phyloP scores from a whole-genome alignment of 768 basidiomycete genomes.

The Naganishia antarctica region DNA sequence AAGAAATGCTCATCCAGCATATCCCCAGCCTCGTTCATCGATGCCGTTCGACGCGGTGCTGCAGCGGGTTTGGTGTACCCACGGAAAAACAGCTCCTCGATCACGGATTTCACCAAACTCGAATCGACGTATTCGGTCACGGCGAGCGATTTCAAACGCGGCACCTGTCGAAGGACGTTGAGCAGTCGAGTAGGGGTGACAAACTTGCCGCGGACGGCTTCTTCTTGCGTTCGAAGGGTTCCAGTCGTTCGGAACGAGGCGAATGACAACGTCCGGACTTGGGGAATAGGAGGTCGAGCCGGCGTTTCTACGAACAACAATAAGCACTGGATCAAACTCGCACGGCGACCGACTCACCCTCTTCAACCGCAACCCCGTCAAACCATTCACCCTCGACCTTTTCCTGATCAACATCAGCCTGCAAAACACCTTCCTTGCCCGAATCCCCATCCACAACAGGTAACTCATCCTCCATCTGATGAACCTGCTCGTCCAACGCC shows the following conservation, averaged over 20 bases:
- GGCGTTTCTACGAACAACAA: not conserved
- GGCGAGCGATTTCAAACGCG: constrained; percentile 79
- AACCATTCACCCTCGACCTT: constrained; percentile 20
- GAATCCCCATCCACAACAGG: too few species aligned
- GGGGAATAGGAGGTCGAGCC: constrained; percentile 24
- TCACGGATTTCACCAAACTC: constrained; percentile 72
- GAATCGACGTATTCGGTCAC: constrained; percentile 97
- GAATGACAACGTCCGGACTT: constrained; percentile 79
- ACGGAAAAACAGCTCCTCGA: constrained; percentile 85
- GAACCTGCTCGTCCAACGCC: constrained; percentile 7
- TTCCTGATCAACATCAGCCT: constrained; percentile 14
- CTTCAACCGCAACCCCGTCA: not conserved
- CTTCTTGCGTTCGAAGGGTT: constrained; percentile 85
- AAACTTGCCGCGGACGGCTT: constrained; percentile 81
- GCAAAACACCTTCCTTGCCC: constrained; percentile 7
- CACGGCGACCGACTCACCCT: not conserved
- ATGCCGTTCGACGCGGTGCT: constrained; percentile 24
- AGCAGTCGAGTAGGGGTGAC: constrained; percentile 81
- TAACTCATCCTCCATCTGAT: not conserved
- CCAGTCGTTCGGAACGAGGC: constrained; percentile 97
- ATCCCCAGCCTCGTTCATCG: constrained; percentile 9
- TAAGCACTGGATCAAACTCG: not conserved
- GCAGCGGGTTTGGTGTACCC: constrained; percentile 52
- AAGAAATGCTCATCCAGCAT: constrained; percentile 25
- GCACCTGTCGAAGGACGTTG: constrained; percentile 65